A percentile compares a stretch with the other conserved stretches of the same genome.
These are phyloP conservation scores for Botryotinia calthae DNA, from an alignment of 2,329 filamentous ascomycete genomes.

Conservation along the genomic window DNA sequence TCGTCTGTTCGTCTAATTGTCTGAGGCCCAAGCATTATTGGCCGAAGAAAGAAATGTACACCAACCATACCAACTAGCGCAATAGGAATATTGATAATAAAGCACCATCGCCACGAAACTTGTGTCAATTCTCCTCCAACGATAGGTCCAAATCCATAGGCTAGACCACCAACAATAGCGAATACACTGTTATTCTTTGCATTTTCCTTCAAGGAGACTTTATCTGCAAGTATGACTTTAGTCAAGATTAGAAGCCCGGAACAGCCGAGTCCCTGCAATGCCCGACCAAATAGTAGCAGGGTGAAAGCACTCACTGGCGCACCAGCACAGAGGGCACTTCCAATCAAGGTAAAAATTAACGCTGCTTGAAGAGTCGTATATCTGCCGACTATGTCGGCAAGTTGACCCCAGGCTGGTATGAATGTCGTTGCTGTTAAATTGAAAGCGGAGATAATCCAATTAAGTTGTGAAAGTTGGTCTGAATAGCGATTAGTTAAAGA, in stretches of 20 bases:
- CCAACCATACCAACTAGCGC: constrained; percentile 50
- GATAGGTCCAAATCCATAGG: constrained; percentile 57
- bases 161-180: constrained; percentile 56
- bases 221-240: constrained; percentile 62
- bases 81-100: constrained; percentile 61
- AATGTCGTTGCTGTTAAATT: constrained; percentile 66
- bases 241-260: constrained; percentile 61
- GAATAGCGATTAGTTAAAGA: constrained; percentile 29
- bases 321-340: constrained; percentile 60
- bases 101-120: constrained; percentile 64
- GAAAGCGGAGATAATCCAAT: constrained; percentile 69
- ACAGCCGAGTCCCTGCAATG: constrained; percentile 59
- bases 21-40: constrained; percentile 56
- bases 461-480: constrained; percentile 55
- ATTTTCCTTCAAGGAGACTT: constrained; percentile 59
- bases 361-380: constrained; percentile 57
- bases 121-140: constrained; percentile 55
- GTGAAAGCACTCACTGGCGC: constrained; percentile 53
- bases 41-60: constrained; percentile 55
- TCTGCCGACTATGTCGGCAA: constrained; percentile 63
- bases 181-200: constrained; percentile 62
- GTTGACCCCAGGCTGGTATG: constrained; percentile 63
- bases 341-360: constrained; percentile 56
- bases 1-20: constrained; percentile 43
- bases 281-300: constrained; percentile 61